Evolutionary conservation across 768 basidiomycete species (phyloP).

Genomic region (Naganishia friedmannii): DNA sequence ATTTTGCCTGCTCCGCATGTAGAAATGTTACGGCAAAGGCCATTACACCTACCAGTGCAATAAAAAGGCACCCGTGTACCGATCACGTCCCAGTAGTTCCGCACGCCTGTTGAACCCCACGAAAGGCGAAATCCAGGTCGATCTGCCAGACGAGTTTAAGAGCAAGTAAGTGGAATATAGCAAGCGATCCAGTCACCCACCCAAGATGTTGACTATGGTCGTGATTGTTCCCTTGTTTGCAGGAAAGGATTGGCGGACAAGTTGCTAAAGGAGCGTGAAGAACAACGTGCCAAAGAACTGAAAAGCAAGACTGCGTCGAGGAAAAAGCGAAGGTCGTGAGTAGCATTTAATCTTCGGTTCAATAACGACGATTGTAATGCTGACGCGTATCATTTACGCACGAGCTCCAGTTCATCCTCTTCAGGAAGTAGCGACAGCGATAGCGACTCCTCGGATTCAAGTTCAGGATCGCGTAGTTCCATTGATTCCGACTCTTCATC

Average conservation of each 20-base stretch:
- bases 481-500: slow-evolving; percentile 1
- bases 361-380: not conserved
- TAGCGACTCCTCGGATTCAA: slow-evolving; percentile 9
- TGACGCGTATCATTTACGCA: not conserved
- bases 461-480: slow-evolving; percentile 8
- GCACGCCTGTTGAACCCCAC: slow-evolving; percentile 74
- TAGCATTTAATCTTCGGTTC: not conserved
- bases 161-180: slow-evolving; percentile 47
- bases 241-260: slow-evolving; percentile 29
- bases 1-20: not conserved
- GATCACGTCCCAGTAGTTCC: slow-evolving; percentile 83
- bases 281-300: slow-evolving; percentile 26
- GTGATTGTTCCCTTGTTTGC: not conserved
- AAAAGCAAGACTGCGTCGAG: slow-evolving; percentile 4
- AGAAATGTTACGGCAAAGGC: slow-evolving; percentile 57
- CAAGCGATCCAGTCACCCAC: not conserved
- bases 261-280: slow-evolving; percentile 31
- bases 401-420: not conserved
- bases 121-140: slow-evolving; percentile 71
- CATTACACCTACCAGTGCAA: slow-evolving; percentile 94
- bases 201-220: not conserved
- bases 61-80: slow-evolving; percentile 66
- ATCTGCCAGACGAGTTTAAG: slow-evolving; percentile 89
- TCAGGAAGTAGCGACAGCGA: slow-evolving; percentile 6
- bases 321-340: slow-evolving; percentile 19